Evolutionary conservation across 1,284 basidiomycete genomes (phyloP), one percentile per base, ranked within the genome.

Genomic region (Chondrostereum purpureum): DNA sequence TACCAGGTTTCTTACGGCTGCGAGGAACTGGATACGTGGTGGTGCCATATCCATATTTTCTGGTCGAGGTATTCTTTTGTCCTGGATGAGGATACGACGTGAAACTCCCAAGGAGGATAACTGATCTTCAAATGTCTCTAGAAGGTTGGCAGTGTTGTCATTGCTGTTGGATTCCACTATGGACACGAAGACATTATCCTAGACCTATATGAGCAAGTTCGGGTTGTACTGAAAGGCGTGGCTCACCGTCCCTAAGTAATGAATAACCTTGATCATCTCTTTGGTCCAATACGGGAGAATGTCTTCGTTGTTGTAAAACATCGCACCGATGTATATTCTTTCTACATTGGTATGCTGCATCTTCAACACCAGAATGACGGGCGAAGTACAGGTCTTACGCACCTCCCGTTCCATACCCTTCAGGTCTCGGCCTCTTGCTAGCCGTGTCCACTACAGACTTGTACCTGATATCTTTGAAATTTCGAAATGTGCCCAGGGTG

Each of bases 111-210:
- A 49, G 5, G 42, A 34, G 4, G 55, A 53, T 10, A 78, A 60
- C 13, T 58, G 54, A 0, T 33, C 42, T 19, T 66, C 60, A 37
- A 75, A 62, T 3, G 57, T 53, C 37, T 56, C 50, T 1, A 78
- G 65, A 40, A 73, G 59, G 3, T 57, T 50, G 5, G 69, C 64
- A 1, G 73, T 71, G 1, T 51, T 50, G 53, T 80, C 78, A 23
- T 48, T 39, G 23, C 73, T 76, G 52, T 75, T 66, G 43, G 70
- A 75, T 56, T 80, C 78, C 53, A 78, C 67, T 43, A 80, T 63
- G n/a, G 76, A 78, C 4, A 80, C 64, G 51, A 69, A 80, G 13
- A 72, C 70, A 41, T 77, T 75, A 38, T 68, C 63, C 55, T 56
- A 42, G 22, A 10, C 22, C 14, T 21, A 13, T 20, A 23, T 41